A percentile compares a stretch with the other conserved stretches of the same genome.
Conservation (phyloP, 306 rosid genomes). For the Cicer chorassanicum region DNA sequence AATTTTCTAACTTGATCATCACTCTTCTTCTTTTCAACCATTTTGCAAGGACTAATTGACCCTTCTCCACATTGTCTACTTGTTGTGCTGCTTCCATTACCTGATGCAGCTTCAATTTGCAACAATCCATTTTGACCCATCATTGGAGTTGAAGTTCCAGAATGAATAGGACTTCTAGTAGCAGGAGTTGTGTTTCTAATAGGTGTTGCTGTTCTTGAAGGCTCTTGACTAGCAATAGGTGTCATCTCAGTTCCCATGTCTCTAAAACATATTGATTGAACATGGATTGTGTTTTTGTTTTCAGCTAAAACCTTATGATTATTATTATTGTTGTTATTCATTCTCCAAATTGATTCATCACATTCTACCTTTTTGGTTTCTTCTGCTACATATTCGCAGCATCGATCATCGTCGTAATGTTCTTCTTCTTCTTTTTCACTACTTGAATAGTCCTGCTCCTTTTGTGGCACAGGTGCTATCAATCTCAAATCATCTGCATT, state of each 20-base stretch:
- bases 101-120: slow-evolving; percentile 43
- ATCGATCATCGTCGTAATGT: slow-evolving; percentile 15
- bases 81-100: not conserved
- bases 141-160: slow-evolving; percentile 77
- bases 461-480: slow-evolving; percentile 85
- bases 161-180: slow-evolving; percentile 70
- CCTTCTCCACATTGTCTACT: slow-evolving; percentile 53
- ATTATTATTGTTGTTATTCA: slow-evolving; percentile 47
- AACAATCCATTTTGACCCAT: slow-evolving; percentile 60
- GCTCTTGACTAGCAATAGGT: slow-evolving; percentile 90
- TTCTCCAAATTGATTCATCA: slow-evolving; percentile 73
- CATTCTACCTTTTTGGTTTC: slow-evolving; percentile 84
- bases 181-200: slow-evolving; percentile 81
- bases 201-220: slow-evolving; percentile 92
- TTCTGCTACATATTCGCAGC: slow-evolving; percentile 42
- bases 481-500: slow-evolving; percentile 95
- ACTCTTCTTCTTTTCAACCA: slow-evolving; percentile 47
- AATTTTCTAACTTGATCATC: slow-evolving; percentile 57
- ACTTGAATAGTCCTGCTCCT: slow-evolving; percentile 74
- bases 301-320: slow-evolving; percentile 27
- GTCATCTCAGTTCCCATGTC: slow-evolving; percentile 99
- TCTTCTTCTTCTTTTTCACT: slow-evolving; percentile 58
- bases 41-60: slow-evolving; percentile 50
- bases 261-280: slow-evolving; percentile 80
- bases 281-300: slow-evolving; percentile 44